These are phyloP conservation scores for Penicillium polonicum DNA, from an alignment of 2,329 filamentous ascomycete species.

Conservation along the genomic window DNA sequence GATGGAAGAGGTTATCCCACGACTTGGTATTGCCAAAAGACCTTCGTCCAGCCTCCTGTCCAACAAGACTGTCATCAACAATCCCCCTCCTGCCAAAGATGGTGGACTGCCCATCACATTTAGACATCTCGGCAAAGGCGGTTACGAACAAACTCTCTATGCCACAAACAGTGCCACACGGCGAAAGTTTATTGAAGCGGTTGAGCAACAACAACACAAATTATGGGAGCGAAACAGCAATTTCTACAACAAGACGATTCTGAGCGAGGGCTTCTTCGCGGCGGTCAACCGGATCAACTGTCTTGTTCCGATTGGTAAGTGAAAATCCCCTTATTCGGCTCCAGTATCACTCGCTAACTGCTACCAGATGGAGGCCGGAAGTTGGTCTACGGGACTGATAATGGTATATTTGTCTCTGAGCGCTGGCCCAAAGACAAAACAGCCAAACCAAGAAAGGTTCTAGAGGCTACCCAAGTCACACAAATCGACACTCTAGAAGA, in stretches of 20 bases:
- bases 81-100: constrained; percentile 59
- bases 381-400: constrained; percentile 90
- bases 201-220: constrained; percentile 84
- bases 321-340: neutral
- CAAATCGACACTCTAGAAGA: constrained; percentile 96
- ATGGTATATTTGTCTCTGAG: constrained; percentile 87
- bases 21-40: constrained; percentile 74
- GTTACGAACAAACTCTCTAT: constrained; percentile 88
- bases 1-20: constrained; percentile 94
- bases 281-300: constrained; percentile 88
- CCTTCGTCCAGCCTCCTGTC: constrained; percentile 82
- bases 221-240: constrained; percentile 71
- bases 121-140: constrained; percentile 89
- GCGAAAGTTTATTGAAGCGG: constrained; percentile 96
- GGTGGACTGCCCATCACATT: constrained; percentile 89
- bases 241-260: constrained; percentile 65
- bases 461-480: constrained; percentile 84
- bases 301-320: constrained; percentile 82
- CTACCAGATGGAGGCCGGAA: constrained; percentile 83
- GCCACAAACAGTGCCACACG: constrained; percentile 81
- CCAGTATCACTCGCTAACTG: constrained; percentile 16
- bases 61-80: constrained; percentile 52
- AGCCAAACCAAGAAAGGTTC: constrained; percentile 72
- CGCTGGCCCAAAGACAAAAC: constrained; percentile 79
- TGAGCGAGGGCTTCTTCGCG: constrained; percentile 88